Evolutionary conservation across 2,329 filamentous ascomycete genomes (phyloP).

Genomic region (Coniella lustricola): DNA sequence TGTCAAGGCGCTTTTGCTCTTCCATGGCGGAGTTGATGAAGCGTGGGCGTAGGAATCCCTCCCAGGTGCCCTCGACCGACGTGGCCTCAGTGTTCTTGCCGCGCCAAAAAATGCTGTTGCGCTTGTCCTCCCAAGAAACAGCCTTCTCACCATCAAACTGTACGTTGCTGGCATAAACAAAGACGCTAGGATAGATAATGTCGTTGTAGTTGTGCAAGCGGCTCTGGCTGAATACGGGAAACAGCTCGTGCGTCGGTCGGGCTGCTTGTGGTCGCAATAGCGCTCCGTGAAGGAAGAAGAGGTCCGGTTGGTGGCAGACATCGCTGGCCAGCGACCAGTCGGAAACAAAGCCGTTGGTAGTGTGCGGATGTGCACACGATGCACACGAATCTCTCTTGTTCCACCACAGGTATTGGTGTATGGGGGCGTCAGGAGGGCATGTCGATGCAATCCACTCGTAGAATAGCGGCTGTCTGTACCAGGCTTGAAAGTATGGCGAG

Average conservation of each 20-base stretch:
- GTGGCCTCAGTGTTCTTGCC: conserved; percentile 1
- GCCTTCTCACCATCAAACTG: not conserved
- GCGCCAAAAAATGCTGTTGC: conserved; percentile 1
- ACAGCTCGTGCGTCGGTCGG: not conserved
- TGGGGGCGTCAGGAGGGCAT: not conserved
- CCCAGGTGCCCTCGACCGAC: not conserved
- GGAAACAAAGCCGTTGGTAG: not conserved
- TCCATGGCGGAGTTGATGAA: not conserved
- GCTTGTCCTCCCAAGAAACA: not conserved
- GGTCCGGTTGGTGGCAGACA: not conserved
- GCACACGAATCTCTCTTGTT: not conserved
- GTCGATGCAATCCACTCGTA: not conserved
- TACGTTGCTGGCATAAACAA: not conserved
- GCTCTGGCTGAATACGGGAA: conserved; percentile 2
- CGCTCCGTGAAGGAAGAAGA: not conserved
- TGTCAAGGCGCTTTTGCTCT: not conserved
- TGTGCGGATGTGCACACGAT: not conserved
- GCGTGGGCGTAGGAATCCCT: not conserved
- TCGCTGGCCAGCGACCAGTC: not conserved
- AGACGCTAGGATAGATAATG: conserved; percentile 4
- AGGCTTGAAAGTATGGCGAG: not conserved
- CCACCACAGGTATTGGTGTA: not conserved
- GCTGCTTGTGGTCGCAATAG: not conserved
- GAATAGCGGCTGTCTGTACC: not conserved
- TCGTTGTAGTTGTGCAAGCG: conserved; percentile 1